phyloP scores from a whole-genome alignment of 306 rosid genomes.

The Vicia sativa region DNA sequence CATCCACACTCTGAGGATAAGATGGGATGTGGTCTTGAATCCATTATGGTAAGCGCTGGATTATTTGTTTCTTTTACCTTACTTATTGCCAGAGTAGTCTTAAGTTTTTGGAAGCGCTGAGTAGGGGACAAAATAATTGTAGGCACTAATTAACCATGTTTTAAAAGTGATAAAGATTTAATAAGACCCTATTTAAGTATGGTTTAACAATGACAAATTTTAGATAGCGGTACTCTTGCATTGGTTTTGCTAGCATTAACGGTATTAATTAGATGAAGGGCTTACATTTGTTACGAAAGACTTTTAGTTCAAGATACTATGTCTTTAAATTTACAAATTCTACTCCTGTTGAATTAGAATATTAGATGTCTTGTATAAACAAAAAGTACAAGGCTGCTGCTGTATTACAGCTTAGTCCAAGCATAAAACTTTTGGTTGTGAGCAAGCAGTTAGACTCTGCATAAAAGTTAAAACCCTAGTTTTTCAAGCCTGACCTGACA shows the following conservation, averaged over 20 bases:
- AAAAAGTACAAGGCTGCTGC: conserved; percentile 8
- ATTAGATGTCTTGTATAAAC: neutral
- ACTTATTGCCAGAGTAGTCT: too few relatives aligned
- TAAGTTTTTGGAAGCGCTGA: too few relatives aligned
- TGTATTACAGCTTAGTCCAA: conserved; percentile 14
- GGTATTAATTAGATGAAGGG: conserved; percentile 9
- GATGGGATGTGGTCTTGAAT: conserved; percentile 87
- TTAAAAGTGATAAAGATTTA: too few relatives aligned
- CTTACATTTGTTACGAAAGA: neutral
- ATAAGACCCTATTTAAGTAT: too few relatives aligned
- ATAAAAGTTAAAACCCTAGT: neutral
- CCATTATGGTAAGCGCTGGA: conserved; percentile 62
- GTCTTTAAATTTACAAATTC: neutral
- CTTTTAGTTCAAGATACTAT: neutral
- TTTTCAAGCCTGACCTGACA: conserved; percentile 22
- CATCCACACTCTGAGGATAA: conserved; percentile 85
- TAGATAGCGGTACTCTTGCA: neutral
- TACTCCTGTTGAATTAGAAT: neutral
- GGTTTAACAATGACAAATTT: too few relatives aligned
- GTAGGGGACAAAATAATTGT: too few relatives aligned
- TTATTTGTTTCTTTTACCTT: too few relatives aligned
- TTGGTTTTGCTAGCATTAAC: conserved; percentile 3
- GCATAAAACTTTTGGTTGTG: neutral
- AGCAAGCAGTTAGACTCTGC: conserved; percentile 14
- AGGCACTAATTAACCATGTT: too few relatives aligned